Conservation (phyloP, 2,329 filamentous ascomycete species). For the Hirsutella thompsonii region DNA sequence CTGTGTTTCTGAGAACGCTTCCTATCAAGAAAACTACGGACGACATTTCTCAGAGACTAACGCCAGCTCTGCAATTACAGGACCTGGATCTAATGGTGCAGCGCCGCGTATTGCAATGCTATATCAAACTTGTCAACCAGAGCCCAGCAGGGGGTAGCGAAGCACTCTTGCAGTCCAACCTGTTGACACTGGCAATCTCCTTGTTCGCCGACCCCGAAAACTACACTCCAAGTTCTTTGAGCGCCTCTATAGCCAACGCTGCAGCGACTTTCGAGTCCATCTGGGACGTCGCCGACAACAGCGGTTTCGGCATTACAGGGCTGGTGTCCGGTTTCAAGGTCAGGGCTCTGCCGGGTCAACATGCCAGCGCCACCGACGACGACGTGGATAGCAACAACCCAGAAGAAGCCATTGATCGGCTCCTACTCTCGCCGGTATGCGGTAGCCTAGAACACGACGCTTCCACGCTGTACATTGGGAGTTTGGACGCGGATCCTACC, state of each 20-base stretch:
- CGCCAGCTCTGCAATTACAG: slow-evolving; percentile 74
- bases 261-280: slow-evolving; percentile 84
- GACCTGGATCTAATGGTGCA: slow-evolving; percentile 92
- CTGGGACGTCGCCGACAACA: slow-evolving; percentile 93
- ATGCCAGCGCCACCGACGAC: slow-evolving; percentile 34
- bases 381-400: slow-evolving; percentile 41
- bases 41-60: slow-evolving; percentile 72
- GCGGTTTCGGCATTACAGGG: slow-evolving; percentile 84
- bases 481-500: slow-evolving; percentile 24
- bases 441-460: slow-evolving; percentile 84
- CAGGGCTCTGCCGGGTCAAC: slow-evolving; percentile 56
- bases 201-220: slow-evolving; percentile 90
- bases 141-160: slow-evolving; percentile 79
- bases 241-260: slow-evolving; percentile 81
- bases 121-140: slow-evolving; percentile 78
- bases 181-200: slow-evolving; percentile 78
- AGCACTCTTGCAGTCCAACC: slow-evolving; percentile 76
- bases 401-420: slow-evolving; percentile 50
- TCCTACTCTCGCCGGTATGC: slow-evolving; percentile 60
- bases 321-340: slow-evolving; percentile 68
- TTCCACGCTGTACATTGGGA: slow-evolving; percentile 58
- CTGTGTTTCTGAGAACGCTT: slow-evolving; percentile 74
- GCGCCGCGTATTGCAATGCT: slow-evolving; percentile 85
- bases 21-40: slow-evolving; percentile 76
- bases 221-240: slow-evolving; percentile 72